A percentile compares a stretch with the other conserved stretches of the same genome.
These are phyloP conservation scores for Phytopythium ostracodes DNA, from an alignment of 352 stramenopile genomes.

Conservation along the genomic window DNA sequence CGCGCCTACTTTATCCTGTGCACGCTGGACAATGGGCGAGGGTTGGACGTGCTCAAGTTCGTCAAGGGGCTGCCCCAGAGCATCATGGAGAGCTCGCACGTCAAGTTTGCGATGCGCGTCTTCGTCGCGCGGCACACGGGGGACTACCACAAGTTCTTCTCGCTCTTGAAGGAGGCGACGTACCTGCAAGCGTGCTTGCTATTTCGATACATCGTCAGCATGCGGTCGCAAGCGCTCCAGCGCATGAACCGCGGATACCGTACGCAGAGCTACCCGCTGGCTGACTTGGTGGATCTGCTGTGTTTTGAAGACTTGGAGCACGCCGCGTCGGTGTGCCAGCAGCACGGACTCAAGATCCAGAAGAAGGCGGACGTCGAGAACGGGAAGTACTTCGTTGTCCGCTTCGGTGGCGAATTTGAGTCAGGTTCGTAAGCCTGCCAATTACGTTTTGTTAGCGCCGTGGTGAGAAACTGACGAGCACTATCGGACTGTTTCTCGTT, in stretches of 20 bases:
- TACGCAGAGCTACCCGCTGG: constrained; percentile 62
- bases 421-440: constrained; percentile 37
- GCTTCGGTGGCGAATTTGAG: constrained; percentile 76
- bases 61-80: constrained; percentile 62
- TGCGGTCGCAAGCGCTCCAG: constrained; percentile 66
- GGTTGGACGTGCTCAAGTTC: constrained; percentile 84
- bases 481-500: neutral
- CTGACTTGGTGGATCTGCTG: constrained; percentile 54
- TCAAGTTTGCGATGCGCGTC: constrained; percentile 85
- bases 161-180: constrained; percentile 61
- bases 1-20: constrained; percentile 86
- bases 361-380: constrained; percentile 34
- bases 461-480: neutral
- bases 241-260: constrained; percentile 78
- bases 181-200: constrained; percentile 83
- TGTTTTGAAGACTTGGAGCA: constrained; percentile 85
- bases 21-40: constrained; percentile 79
- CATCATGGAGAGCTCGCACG: constrained; percentile 60
- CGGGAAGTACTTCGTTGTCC: constrained; percentile 50
- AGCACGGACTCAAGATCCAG: constrained; percentile 61
- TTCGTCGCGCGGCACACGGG: constrained; percentile 84
- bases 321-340: constrained; percentile 49
- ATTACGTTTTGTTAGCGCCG: neutral
- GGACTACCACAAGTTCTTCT: constrained; percentile 85
- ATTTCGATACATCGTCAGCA: constrained; percentile 76